Base-by-base conservation (phyloP, 1,284 basidiomycete species). In the Ceratobasidium sp. region DNA sequence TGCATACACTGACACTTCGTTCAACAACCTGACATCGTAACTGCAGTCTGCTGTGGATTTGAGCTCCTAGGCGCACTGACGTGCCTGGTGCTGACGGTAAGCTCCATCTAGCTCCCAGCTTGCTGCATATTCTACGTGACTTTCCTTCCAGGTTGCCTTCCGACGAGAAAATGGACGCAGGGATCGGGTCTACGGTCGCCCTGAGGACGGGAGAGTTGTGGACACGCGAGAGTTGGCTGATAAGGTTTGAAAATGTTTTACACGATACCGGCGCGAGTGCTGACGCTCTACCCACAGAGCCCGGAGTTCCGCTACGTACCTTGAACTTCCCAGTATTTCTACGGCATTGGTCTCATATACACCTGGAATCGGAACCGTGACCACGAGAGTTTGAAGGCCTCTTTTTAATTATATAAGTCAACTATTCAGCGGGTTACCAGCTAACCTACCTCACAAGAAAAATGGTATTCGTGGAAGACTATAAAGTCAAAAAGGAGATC, bases 141-240 rank as follows among this genome's bases (percentile, higher is more conserved):
- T 12, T 27, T 18, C 30, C 16, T 38, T 10, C 16, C 20, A 74
- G 71, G 38, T 74, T 23, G 50, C 71, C 14, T 74, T 64, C 48
- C 71, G 71, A 12, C 46, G 44, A 27, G 71, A 74, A 65, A 74
- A 74, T n/a, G 71, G 48, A 14, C 71, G 71, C 8, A 55, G 71
- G 30, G 46, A 74, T 33, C 59, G 71, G 14, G 23, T 74, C 10
- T 62, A 74, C 41, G 71, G 71, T 23, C 23, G 18, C 20, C 71
- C 71, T 18, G 60, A 74, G 48, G 12, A 16, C 33, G 71, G 60
- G 27, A 65, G 55, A 23, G 14, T 65, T 16, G 71, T 74, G 18
- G 71, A 74, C 18, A 74, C 71, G 12, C 10, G 71, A 23, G 71
- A 74, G n/a, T 65, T 74, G 46, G 71, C 71, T 14, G 71, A 74